Evolutionary conservation across 192 early-diverging fungal genomes (phyloP), one percentile per base, ranked within the genome.

Genomic region (Backusella westeae): DNA sequence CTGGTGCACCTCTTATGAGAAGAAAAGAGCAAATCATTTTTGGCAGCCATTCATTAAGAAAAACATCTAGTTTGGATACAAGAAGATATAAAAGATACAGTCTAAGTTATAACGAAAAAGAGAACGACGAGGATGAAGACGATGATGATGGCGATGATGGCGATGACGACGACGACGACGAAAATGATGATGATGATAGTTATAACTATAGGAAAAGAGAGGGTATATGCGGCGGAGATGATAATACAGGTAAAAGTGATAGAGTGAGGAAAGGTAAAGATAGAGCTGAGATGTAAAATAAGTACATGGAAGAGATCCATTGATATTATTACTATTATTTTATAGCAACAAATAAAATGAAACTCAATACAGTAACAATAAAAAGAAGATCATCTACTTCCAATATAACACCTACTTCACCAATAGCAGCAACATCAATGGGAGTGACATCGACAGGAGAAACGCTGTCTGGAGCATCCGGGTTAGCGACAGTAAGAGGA

Each of bases 1-100:
- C 85, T 10, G 73, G 82, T 23, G 68, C 85, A 63, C 87, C 85
- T n/a, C 83, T 83, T 44, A 86, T 69, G 36, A 36, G 2, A 10
- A 23, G 68, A 69, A 23, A 41, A 4, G 35, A 36, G 15, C 68
- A 36, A 69, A 63, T 63, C 12, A 63, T 63, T 2, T 63, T 63
- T 63, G 56, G 56, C 0, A 63, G 56, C 15, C 56, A 63, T 63
- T 63, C 56, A 26, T 29, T 63, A 63, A 63, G 56, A 63, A 63
- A 63, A 29, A 63, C 56, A 63, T 9, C 56, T 29, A 63, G 56
- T 29, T 63, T 63, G 56, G 56, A 63, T 63, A 63, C 56, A 63
- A 63, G 56, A 63, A 63, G 65, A 17, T 34, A 35, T 34, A 35
- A 35, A 0, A n/a, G n/a, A 38, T 41, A 38, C 39, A 19, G n/a